Evolutionary conservation across 306 rosid genomes (phyloP), one percentile per base, ranked within the genome.

Genomic region (Acacia crassicarpa): DNA sequence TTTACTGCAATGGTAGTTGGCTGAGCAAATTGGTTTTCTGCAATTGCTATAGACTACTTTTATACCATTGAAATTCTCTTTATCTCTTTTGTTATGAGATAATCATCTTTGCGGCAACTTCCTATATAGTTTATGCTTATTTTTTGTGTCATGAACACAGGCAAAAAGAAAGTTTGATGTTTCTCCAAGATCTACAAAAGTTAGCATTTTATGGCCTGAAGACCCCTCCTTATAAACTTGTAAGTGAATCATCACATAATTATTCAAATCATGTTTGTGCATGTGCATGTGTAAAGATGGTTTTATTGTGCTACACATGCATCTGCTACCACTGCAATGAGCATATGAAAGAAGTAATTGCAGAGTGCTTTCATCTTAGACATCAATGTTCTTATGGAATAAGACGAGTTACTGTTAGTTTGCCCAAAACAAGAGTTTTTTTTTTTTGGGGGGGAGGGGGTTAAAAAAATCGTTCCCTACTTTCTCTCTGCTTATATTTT

Each of bases 221-320:
- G 92, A 88, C 91, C 32, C 99, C 98, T 17, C 98, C 98, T 33
- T 95, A 89, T 84, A 89, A 89, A 82, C 92, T 88, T 82, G 98
- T 95, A 81, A 92, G 97, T 86, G 32, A 77, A 58, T 74, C 69
- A 12, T 15, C 54, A 72, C 40, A 40, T 20, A n/a, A 48, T 86
- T 79, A 66, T 78, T 41, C 33, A 67, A 45, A 46, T 63, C 62
- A 25, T 76, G 72, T 62, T 40, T 83, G 74, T 54, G 46, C 9
- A 3, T 12, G 35, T 41, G 14, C 19, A 5, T 1, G 22, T 22
- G 1, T 63, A 54, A 40, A 66, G 23, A 82, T 80, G 45, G 67
- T 66, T 82, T 23, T 68, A 49, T 84, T 67, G 38, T 72, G 71
- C 68, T 72, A 56, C 67, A 1, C 71, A 73, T 67, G 58, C 75